Conservation (phyloP, 768 basidiomycete genomes). For the Sistotremastrum niveocremeum region DNA sequence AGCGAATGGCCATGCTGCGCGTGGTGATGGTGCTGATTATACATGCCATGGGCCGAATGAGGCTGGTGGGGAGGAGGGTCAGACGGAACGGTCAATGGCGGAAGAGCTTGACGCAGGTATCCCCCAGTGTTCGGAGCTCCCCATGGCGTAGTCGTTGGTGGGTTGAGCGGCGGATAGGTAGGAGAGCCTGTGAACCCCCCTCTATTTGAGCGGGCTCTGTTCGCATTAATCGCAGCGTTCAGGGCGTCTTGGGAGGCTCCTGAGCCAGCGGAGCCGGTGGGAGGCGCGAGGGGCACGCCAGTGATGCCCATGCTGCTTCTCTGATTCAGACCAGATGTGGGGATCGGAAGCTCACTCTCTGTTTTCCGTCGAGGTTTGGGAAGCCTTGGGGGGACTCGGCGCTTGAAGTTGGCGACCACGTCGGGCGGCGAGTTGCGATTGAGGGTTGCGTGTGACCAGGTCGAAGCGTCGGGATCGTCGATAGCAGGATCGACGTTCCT, state of each 20-base stretch:
- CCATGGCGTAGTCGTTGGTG: constrained; percentile 45
- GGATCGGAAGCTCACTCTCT: constrained; percentile 35
- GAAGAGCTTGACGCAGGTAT: constrained; percentile 42
- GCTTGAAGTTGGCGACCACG: constrained; percentile 88
- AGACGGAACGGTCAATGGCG: constrained; percentile 73
- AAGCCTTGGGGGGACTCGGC: constrained; percentile 85
- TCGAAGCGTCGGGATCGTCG: constrained; percentile 91
- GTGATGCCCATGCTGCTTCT: constrained; percentile 33
- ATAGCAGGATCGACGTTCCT: constrained; percentile 92
- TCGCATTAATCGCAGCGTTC: too few relatives aligned
- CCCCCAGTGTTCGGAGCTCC: constrained; percentile 35
- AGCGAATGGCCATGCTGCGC: constrained; percentile 50
- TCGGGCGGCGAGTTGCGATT: constrained; percentile 83
- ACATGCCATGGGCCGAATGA: constrained; percentile 33
- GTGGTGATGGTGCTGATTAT: constrained; percentile 35
- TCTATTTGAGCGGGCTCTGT: constrained; percentile 34
- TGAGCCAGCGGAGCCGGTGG: constrained; percentile 31
- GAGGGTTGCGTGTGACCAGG: constrained; percentile 91
- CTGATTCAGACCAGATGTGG: constrained; percentile 47
- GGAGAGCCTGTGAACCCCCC: constrained; percentile 71
- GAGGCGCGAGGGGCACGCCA: constrained; percentile 50
- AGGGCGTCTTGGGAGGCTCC: constrained; percentile 30
- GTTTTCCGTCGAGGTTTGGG: constrained; percentile 71
- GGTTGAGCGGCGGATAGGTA: constrained; percentile 59
- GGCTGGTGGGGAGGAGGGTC: constrained; percentile 37